Conservation (phyloP, 352 stramenopile genomes). For the Phytophthora tentaculata region DNA sequence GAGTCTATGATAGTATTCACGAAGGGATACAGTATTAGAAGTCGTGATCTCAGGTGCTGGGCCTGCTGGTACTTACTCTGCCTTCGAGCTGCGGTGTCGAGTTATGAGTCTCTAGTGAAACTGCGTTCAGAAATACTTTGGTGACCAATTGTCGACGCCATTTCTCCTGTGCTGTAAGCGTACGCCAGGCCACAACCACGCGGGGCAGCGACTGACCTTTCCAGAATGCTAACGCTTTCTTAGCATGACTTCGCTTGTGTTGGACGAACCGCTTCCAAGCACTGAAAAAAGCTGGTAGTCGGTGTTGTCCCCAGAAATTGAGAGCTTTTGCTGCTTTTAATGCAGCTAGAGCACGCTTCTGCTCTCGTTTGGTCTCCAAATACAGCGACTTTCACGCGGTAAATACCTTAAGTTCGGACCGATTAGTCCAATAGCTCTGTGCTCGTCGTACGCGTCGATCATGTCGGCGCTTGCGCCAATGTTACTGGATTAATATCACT, state of each 20-base stretch:
- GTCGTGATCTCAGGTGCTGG: too few species aligned
- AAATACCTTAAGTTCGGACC: slow-evolving; percentile 58
- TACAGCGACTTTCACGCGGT: slow-evolving; percentile 48
- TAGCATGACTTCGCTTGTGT: slow-evolving; percentile 49
- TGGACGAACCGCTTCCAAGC: slow-evolving; percentile 52
- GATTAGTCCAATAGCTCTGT: slow-evolving; percentile 69
- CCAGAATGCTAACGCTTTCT: slow-evolving; percentile 73
- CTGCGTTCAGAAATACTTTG: slow-evolving; percentile 69
- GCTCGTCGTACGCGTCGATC: slow-evolving; percentile 59
- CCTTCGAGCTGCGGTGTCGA: slow-evolving; percentile 58
- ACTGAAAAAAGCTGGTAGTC: slow-evolving; percentile 48
- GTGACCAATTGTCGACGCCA: slow-evolving; percentile 43
- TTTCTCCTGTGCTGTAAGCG: slow-evolving; percentile 36
- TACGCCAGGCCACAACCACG: slow-evolving; percentile 60
- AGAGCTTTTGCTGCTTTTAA: slow-evolving; percentile 57
- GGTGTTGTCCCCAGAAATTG: slow-evolving; percentile 66
- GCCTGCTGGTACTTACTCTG: slow-evolving; percentile 36
- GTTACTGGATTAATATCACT: slow-evolving; percentile 64
- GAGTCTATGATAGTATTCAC: slow-evolving; percentile 26
- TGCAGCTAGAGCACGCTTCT: slow-evolving; percentile 35
- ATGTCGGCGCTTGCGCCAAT: slow-evolving; percentile 56
- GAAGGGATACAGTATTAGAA: slow-evolving; percentile 5
- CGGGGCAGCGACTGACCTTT: slow-evolving; percentile 69
- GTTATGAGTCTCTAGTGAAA: slow-evolving; percentile 74
- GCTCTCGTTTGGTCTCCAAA: slow-evolving; percentile 19